Percentiles rank a stretch among this genome's conserved stretches.
Evolutionary conservation across 768 basidiomycete genomes (phyloP).

Genomic region (Mycena vulgaris): DNA sequence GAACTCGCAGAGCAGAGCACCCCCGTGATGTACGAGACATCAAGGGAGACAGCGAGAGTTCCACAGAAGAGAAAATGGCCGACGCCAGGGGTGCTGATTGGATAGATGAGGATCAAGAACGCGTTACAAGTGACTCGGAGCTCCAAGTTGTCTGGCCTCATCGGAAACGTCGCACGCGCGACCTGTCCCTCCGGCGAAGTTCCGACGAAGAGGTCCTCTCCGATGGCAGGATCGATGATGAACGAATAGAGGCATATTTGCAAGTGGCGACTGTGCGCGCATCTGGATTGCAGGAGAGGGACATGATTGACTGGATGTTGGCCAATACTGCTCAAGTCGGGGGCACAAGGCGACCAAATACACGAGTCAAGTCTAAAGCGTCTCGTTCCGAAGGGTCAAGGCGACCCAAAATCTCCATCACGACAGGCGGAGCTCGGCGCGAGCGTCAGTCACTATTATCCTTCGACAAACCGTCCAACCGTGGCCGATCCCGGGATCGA

Average conservation of each 20-base stretch:
- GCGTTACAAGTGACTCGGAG: slow-evolving; percentile 33
- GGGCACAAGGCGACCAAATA: slow-evolving; percentile 35
- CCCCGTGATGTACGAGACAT: slow-evolving; percentile 57
- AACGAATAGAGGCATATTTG: slow-evolving; percentile 53
- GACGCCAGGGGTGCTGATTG: slow-evolving; percentile 12
- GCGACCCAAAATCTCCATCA: slow-evolving; percentile 52
- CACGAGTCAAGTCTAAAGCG: slow-evolving; percentile 27
- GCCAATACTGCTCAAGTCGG: slow-evolving; percentile 57
- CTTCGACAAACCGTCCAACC: slow-evolving; percentile 5
- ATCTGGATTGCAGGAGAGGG: slow-evolving; percentile 57
- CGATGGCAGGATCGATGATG: slow-evolving; percentile 42
- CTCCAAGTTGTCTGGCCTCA: slow-evolving; percentile 44
- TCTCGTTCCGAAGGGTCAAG: slow-evolving; percentile 33
- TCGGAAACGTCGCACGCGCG: slow-evolving; percentile 31
- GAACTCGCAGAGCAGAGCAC: slow-evolving; percentile 53
- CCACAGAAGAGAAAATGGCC: slow-evolving; percentile 53
- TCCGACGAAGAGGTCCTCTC: slow-evolving; percentile 44
- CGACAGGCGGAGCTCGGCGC: slow-evolving; percentile 53
- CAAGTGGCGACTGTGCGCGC: slow-evolving; percentile 38
- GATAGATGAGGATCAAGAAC: slow-evolving; percentile 26
- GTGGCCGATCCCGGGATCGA: slow-evolving; percentile 47
- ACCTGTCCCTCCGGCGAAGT: slow-evolving; percentile 28
- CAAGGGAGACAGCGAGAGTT: slow-evolving; percentile 77
- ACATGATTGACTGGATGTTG: slow-evolving; percentile 81
- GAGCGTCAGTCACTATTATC: slow-evolving; percentile 57